These are phyloP conservation scores for Nicotiana obtusifolia DNA, from an alignment of 257 asterid genomes.

Conservation along the genomic window DNA sequence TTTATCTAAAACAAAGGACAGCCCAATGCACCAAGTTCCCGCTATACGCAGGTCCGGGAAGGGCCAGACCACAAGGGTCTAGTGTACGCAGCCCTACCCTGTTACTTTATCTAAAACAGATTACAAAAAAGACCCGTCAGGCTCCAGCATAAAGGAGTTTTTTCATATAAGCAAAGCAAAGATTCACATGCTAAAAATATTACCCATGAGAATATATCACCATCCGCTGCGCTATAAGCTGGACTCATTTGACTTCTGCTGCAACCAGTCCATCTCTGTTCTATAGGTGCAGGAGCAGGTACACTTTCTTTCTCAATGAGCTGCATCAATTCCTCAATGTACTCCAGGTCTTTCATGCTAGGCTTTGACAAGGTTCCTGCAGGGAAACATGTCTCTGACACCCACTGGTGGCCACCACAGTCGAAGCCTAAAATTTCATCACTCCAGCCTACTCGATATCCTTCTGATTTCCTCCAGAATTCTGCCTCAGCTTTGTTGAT, in stretches of 20 bases:
- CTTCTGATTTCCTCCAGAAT: constrained; percentile 90
- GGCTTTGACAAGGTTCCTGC: constrained; percentile 87
- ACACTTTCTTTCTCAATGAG: constrained; percentile 64
- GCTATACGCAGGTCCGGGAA: no score
- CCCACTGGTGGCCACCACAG: constrained; percentile 99
- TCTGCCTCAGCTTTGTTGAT: constrained; percentile 96
- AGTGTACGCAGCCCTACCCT: no score
- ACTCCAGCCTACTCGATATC: constrained; percentile 93
- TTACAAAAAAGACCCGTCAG: not conserved
- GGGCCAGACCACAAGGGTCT: no score
- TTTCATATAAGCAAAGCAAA: not conserved
- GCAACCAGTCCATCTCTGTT: constrained; percentile 93
- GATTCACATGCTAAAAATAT: constrained; percentile 6
- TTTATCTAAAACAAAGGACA: not conserved
- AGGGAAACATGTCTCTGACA: constrained; percentile 89
- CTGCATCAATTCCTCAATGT: constrained; percentile 63
- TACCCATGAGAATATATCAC: constrained; percentile 93
- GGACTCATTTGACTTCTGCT: constrained; percentile 93
- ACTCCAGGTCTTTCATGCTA: constrained; percentile 81
- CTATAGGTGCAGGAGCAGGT: constrained; percentile 98
- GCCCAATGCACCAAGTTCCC: no score
- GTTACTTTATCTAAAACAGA: not conserved
- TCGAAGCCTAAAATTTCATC: constrained; percentile 96
- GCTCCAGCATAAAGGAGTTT: not conserved
- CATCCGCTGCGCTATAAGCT: constrained; percentile 70